Base-by-base conservation (phyloP, 148 eudicot genomes). In the Limonium bicolor region DNA sequence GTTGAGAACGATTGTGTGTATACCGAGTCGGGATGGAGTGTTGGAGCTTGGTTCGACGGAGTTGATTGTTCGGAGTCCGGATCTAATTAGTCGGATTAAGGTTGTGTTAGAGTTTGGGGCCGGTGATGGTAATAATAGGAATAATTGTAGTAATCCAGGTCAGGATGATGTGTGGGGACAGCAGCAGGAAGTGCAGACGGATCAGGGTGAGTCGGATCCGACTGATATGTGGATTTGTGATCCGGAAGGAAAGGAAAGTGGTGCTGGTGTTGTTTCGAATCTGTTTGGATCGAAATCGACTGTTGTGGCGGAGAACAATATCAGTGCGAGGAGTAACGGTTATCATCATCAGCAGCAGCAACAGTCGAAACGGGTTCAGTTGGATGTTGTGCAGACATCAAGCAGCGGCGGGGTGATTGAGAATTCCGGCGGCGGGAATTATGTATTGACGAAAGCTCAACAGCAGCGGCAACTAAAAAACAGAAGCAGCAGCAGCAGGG, bases 211-310 rank as follows among this genome's bases (percentile, higher is more conserved):
- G 20, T 56, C 43, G 7, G 94, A 88, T 35, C 97, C 94, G n/a
- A 68, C 92, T 0, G 50, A 71, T 22, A 12, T 84, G 20, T 88
- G 88, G 74, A 45, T 88, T 20, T 66, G 52, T 5, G 97, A 88
- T 25, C 87, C 84, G 0, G 40, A 36, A 15, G 9, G 40, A 25
- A 24, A 19, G 21, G 24, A 13, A n/a, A n/a, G 27, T 21, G 18
- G 39, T n/a, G 15, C 26, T 27, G 5, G 53, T 11, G 43, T 14
- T 8, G 27, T 6, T 25, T 36, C 20, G 2, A 19, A 11, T 14
- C 27, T 20, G n/a, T 25, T 17, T 31, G 54, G 41, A 4, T 30
- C 41, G 11, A 46, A 27, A 27, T 31, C 38, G 26, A 27, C 10
- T 51, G 16, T 23, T 23, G 26, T 12, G 12, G 14, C 26, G 20